These are phyloP conservation scores for Paraglomus brasilianum DNA, from an alignment of 192 early-diverging fungal genomes.

Conservation along the genomic window DNA sequence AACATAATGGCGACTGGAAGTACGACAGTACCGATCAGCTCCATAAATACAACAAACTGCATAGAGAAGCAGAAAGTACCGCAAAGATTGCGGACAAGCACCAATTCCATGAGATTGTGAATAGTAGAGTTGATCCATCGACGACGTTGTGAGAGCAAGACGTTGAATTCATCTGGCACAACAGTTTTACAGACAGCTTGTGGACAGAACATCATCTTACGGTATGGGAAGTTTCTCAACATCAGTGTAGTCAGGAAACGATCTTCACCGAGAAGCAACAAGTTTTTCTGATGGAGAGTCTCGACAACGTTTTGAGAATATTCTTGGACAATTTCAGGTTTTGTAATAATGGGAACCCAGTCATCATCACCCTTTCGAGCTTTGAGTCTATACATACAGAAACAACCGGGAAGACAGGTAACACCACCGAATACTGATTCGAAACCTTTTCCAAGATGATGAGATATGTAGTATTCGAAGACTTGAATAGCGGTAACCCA, in stretches of 20 bases:
- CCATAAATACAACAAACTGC: constrained; percentile 80
- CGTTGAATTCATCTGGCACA: constrained; percentile 79
- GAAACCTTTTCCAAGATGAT: constrained; percentile 93
- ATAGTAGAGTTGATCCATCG: constrained; percentile 98
- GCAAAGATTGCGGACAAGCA: constrained; percentile 90
- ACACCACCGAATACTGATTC: constrained; percentile 98
- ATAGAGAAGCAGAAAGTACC: constrained; percentile 97
- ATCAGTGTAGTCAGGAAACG: constrained; percentile 88
- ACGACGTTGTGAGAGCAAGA: constrained; percentile 85
- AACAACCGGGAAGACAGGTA: constrained; percentile 95
- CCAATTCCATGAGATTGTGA: constrained; percentile 90
- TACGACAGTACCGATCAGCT: constrained; percentile 74
- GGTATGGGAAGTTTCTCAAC: constrained; percentile 81
- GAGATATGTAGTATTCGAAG: constrained; percentile 98
- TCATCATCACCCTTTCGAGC: constrained; percentile 67
- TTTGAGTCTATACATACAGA: constrained; percentile 98
- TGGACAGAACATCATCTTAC: constrained; percentile 87
- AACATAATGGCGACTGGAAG: constrained; percentile 73
- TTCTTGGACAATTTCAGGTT: constrained; percentile 86
- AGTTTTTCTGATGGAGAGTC: constrained; percentile 84
- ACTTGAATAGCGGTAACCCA: constrained; percentile 97
- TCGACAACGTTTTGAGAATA: constrained; percentile 82
- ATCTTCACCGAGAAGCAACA: constrained; percentile 88
- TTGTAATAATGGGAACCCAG: constrained; percentile 86
- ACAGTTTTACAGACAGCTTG: constrained; percentile 84